A percentile compares a stretch with the other conserved stretches of the same genome.
Conservation (phyloP, 2,329 filamentous ascomycete genomes). For the Apiospora phragmitis region DNA sequence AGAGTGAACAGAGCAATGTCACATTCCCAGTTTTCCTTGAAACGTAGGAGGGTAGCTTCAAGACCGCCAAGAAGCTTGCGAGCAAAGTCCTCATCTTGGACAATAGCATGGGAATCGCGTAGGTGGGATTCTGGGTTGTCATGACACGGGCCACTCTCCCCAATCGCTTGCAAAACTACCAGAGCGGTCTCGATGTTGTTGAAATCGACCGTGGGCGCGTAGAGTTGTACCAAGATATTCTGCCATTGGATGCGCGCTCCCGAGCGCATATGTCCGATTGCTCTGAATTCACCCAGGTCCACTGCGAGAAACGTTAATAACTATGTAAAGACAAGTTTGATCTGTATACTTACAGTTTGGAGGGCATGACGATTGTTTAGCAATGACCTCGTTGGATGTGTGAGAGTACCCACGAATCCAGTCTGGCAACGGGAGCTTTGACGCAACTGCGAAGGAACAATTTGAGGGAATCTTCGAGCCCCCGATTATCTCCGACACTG, state of each 20-base stretch:
- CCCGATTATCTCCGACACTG: neutral
- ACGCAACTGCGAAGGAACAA: constrained; percentile 11
- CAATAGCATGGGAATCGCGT: constrained; percentile 7
- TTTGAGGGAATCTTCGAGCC: neutral
- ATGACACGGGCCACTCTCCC: constrained; percentile 3
- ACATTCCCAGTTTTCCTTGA: constrained; percentile 14
- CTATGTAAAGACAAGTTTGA: neutral
- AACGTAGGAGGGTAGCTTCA: neutral
- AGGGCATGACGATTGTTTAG: constrained; percentile 9
- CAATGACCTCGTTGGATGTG: constrained; percentile 13
- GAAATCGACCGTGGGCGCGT: constrained; percentile 10
- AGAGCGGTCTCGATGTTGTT: constrained; percentile 6
- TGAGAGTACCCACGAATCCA: constrained; percentile 12
- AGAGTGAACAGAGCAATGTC: constrained; percentile 9
- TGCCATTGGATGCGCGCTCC: constrained; percentile 13
- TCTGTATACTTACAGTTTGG: neutral
- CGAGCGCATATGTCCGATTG: constrained; percentile 13
- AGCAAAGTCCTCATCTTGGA: constrained; percentile 2
- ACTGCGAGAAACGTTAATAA: neutral
- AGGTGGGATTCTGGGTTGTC: neutral
- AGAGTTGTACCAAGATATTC: constrained; percentile 12
- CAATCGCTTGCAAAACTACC: constrained; percentile 4
- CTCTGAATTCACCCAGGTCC: constrained; percentile 12
- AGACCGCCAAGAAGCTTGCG: neutral
- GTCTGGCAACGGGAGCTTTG: neutral